Conservation (phyloP, 2,329 filamentous ascomycete genomes). For the Incumbomyces lentus region DNA sequence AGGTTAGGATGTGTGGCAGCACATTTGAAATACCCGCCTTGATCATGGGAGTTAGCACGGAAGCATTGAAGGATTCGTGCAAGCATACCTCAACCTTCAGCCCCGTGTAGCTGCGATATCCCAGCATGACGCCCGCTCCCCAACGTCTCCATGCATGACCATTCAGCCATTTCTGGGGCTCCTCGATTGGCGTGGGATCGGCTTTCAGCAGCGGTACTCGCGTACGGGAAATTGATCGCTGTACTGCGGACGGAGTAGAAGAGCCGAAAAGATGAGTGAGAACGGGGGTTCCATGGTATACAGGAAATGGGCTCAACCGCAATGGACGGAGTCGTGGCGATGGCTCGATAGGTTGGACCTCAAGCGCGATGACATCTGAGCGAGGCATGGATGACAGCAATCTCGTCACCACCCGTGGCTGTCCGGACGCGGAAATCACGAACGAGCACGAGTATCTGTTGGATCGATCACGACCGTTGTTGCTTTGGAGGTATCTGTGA, state of each 20-base stretch:
- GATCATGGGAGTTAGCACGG: neutral
- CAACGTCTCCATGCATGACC: slow-evolving; percentile 3
- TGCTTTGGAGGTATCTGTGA: neutral
- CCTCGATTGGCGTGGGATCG: neutral
- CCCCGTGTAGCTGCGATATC: slow-evolving; percentile 7
- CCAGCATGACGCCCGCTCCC: slow-evolving; percentile 4
- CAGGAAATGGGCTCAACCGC: slow-evolving; percentile 5
- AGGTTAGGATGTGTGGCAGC: slow-evolving; percentile 5
- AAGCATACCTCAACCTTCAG: slow-evolving; percentile 2
- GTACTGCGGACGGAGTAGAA: slow-evolving; percentile 1
- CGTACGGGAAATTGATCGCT: slow-evolving; percentile 1
- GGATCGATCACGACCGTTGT: neutral
- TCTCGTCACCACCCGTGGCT: neutral
- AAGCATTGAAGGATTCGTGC: neutral
- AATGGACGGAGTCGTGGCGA: neutral
- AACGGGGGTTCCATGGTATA: neutral
- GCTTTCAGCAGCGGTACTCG: neutral
- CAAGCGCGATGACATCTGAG: slow-evolving; percentile 4
- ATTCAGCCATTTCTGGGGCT: slow-evolving; percentile 2
- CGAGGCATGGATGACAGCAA: slow-evolving; percentile 5
- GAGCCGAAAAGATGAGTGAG: slow-evolving; percentile 6
- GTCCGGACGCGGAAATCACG: neutral
- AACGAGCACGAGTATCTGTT: neutral
- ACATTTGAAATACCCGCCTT: slow-evolving; percentile 4
- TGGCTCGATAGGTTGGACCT: neutral